Evolutionary conservation across 2,329 filamentous ascomycete species (phyloP), one percentile per base, ranked within the genome.

Genomic region (Alternaria gansuensis): DNA sequence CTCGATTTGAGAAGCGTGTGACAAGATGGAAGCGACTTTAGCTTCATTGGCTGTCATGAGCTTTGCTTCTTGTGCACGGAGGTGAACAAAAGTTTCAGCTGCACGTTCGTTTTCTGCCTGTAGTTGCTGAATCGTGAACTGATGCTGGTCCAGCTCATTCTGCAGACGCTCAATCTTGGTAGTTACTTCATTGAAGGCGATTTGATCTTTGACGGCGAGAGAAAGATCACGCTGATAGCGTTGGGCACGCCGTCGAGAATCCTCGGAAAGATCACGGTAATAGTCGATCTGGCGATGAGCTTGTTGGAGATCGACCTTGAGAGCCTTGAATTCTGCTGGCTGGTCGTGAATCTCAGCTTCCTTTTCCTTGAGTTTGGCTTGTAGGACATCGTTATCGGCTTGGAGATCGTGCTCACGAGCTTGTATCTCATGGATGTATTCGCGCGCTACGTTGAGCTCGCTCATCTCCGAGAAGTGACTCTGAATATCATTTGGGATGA

Each of bases 301-400:
- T 24, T 66, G 66, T 21, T 62, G 59, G 9, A 70, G 57, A 28
- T 71, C 68, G n/a, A 67, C 49, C 41, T 59, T 40, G 11, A 65
- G 49, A 44, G 50, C 40, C 36, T 64, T 51, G 46, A 65, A 59
- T 2, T 68, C 64, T 2, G 46, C 60, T 1, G 65, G 64, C 28
- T 64, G 49, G 24, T 68, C 41, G 24, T 63, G 51, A 8, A 67
- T 51, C 33, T 65, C 60, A 13, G 51, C 17, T 45, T 69, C 59
- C 36, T 65, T 67, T 10, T 57, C 46, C 31, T 55, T 39, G n/a
- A 71, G 21, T 6, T 64, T 48, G 7, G 52, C 33, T n/a, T 29
- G 31, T 9, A 71, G 11, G 5, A 41, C 13, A 2, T 37, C 41
- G 10, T 65, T 67, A 2, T 58, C 40, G 9, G 49, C 49, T 26